phyloP scores from a whole-genome alignment of 2,329 filamentous ascomycete species.

The Penicillium sp. region DNA sequence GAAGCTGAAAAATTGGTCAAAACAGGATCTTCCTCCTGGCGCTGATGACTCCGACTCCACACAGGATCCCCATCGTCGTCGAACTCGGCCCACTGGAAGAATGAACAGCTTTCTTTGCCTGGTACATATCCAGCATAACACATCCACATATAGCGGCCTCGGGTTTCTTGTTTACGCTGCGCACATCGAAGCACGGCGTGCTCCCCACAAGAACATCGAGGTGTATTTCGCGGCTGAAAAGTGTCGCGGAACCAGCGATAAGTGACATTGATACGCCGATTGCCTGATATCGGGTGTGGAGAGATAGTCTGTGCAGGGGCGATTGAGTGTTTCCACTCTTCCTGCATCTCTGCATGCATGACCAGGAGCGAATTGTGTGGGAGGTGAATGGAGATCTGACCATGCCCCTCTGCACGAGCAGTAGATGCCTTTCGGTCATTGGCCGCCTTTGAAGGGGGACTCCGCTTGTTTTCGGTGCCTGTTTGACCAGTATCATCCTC shows the following conservation, averaged over 20 bases:
- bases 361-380: slow-evolving; percentile 92
- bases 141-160: slow-evolving; percentile 91
- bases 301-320: slow-evolving; percentile 76
- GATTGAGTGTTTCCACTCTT: slow-evolving; percentile 93
- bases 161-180: slow-evolving; percentile 75
- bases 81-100: slow-evolving; percentile 86
- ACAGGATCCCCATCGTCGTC: slow-evolving; percentile 83
- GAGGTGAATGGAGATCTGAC: slow-evolving; percentile 90
- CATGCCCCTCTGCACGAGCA: slow-evolving; percentile 66
- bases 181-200: slow-evolving; percentile 76
- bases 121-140: slow-evolving; percentile 70
- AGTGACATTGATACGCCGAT: slow-evolving; percentile 87
- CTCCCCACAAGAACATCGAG: slow-evolving; percentile 75
- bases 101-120: slow-evolving; percentile 66
- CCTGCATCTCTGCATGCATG: slow-evolving; percentile 98
- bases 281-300: slow-evolving; percentile 81
- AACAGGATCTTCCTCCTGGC: slow-evolving; percentile 30
- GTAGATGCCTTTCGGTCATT: slow-evolving; percentile 31
- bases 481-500: slow-evolving; percentile 49
- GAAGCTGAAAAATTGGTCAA: slow-evolving; percentile 37
- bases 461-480: slow-evolving; percentile 23
- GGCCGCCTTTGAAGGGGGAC: slow-evolving; percentile 33
- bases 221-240: slow-evolving; percentile 78
- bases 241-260: slow-evolving; percentile 83
- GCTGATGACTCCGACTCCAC: slow-evolving; percentile 59